Conservation (phyloP, 1,139 yeast genomes). For the Suhomyces bokatorum region DNA sequence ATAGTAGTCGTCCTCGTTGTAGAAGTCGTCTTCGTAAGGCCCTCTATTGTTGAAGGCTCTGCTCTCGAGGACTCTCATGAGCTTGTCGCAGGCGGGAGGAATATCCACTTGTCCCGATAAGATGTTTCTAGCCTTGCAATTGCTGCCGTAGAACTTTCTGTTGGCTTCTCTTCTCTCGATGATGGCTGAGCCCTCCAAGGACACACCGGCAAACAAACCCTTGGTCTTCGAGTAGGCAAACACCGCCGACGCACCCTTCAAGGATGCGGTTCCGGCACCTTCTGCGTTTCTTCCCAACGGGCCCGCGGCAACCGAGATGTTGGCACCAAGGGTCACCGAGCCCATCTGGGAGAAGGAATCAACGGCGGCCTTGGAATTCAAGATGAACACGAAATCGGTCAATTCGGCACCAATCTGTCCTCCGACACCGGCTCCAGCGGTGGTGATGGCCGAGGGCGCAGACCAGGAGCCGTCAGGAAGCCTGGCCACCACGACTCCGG, state of each 20-base stretch:
- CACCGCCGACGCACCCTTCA: conserved; percentile 85
- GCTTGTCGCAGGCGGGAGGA: conserved; percentile 90
- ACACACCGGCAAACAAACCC: conserved; percentile 96
- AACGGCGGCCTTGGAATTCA: conserved; percentile 85
- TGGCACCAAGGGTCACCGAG: conserved; percentile 92
- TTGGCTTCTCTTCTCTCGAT: conserved; percentile 96
- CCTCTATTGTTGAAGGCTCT: conserved; percentile 72
- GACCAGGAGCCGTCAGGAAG: conserved; percentile 96
- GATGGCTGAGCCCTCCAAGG: conserved; percentile 93
- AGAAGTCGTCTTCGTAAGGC: conserved; percentile 52
- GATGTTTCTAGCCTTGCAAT: conserved; percentile 81
- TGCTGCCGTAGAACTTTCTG: conserved; percentile 86
- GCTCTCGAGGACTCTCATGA: conserved; percentile 82
- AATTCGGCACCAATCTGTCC: conserved; percentile 96
- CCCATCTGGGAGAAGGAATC: conserved; percentile 94
- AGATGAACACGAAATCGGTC: conserved; percentile 93
- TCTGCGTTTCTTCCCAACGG: conserved; percentile 97
- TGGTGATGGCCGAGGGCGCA: conserved; percentile 93
- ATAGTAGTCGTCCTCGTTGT: conserved; percentile 58
- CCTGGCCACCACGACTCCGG: conserved; percentile 93
- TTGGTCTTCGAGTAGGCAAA: conserved; percentile 94
- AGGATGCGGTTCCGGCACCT: conserved; percentile 94
- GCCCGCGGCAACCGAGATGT: conserved; percentile 96
- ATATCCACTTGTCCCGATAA: conserved; percentile 84
- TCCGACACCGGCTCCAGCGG: conserved; percentile 99